These are phyloP conservation scores for Phlegmacium glaucopus DNA, from an alignment of 768 basidiomycete genomes.

Conservation along the genomic window DNA sequence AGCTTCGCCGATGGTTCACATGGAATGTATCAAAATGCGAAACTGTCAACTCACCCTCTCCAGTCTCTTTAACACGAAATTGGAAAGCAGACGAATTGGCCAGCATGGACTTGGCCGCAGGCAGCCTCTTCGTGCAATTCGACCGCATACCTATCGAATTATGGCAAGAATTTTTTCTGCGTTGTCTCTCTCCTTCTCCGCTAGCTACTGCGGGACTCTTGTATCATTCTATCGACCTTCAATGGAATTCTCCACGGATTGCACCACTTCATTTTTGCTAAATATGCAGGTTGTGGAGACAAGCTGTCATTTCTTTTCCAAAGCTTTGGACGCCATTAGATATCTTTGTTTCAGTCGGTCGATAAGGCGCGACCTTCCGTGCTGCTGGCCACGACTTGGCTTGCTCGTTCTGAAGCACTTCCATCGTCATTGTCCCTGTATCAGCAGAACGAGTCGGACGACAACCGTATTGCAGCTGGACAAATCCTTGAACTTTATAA, in stretches of 20 bases:
- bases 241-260: slow-evolving; percentile 12
- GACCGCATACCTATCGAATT: slow-evolving; percentile 23
- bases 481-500: slow-evolving; percentile 29
- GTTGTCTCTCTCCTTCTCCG: slow-evolving; percentile 17
- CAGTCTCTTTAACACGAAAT: too few species aligned
- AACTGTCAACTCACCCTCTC: too few species aligned
- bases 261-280: slow-evolving; percentile 36
- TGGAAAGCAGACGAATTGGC: too few species aligned
- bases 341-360: slow-evolving; percentile 24
- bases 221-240: slow-evolving; percentile 7
- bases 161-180: slow-evolving; percentile 29
- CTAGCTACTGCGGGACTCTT: slow-evolving; percentile 6
- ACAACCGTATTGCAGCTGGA: slow-evolving; percentile 23
- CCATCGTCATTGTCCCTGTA: slow-evolving; percentile 28
- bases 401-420: slow-evolving; percentile 28
- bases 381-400: slow-evolving; percentile 26
- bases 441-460: slow-evolving; percentile 31
- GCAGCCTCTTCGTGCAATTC: background rate
- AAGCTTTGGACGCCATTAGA: slow-evolving; percentile 37
- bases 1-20: too few species aligned
- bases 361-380: slow-evolving; percentile 28
- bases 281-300: slow-evolving; percentile 41
- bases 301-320: slow-evolving; percentile 32
- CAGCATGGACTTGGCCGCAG: background rate
- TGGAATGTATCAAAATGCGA: too few species aligned